Conservation (phyloP, 257 asterid species). For the Handroanthus guayacan region DNA sequence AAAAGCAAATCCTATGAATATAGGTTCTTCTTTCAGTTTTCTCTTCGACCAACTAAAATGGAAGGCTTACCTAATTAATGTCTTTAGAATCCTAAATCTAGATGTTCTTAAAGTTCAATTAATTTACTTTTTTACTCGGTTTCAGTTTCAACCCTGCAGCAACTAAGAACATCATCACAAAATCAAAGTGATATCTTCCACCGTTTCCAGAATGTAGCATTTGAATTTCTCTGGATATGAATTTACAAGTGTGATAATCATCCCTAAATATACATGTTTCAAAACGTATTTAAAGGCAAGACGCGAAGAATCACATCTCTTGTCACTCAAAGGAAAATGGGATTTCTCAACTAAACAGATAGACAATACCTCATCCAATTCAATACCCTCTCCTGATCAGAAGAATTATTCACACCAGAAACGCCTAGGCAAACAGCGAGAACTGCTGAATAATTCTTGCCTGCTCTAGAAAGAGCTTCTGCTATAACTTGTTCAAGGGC, state of each 20-base stretch:
- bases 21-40: background rate
- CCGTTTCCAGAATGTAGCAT: constrained; percentile 10
- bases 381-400: constrained; percentile 75
- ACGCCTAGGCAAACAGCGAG: constrained; percentile 88
- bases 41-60: background rate
- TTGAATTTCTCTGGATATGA: constrained; percentile 5
- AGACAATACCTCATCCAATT: constrained; percentile 80
- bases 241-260: constrained; percentile 17
- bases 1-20: background rate
- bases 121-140: background rate
- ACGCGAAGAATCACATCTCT: constrained; percentile 23
- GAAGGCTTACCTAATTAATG: constrained; percentile 7
- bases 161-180: constrained; percentile 4
- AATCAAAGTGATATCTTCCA: background rate
- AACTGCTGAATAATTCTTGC: constrained; percentile 70
- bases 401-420: constrained; percentile 92
- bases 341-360: constrained; percentile 26
- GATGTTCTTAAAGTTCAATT: background rate
- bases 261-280: constrained; percentile 1
- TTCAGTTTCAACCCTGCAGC: constrained; percentile 24
- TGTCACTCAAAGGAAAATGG: constrained; percentile 12
- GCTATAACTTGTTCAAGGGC: constrained; percentile 74
- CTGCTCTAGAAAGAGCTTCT: constrained; percentile 77
- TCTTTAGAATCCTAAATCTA: constrained; percentile 20
- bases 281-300: constrained; percentile 3